Conservation (phyloP, 169 alveolate species). For the Plasmodium coatneyi region DNA sequence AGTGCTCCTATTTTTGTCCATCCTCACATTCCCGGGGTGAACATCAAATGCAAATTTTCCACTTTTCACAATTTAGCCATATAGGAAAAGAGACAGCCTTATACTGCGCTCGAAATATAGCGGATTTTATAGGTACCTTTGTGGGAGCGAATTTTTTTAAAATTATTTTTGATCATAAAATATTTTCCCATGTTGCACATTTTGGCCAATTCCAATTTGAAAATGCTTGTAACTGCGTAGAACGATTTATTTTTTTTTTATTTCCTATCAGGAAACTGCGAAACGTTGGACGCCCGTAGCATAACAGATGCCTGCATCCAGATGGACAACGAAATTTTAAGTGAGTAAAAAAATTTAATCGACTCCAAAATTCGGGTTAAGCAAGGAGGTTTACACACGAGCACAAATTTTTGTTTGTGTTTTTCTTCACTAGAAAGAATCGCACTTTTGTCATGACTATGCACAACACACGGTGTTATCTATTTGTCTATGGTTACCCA, state of each 20-base stretch:
- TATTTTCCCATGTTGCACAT: background rate
- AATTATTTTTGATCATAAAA: background rate
- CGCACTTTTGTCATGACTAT: background rate
- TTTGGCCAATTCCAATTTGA: background rate
- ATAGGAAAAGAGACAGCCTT: conserved; percentile 74
- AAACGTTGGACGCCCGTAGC: conserved; percentile 30
- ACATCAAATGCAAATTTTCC: background rate
- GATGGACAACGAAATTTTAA: conserved; percentile 61
- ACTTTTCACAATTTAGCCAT: conserved; percentile 13
- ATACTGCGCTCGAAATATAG: conserved; percentile 66
- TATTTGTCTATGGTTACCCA: background rate
- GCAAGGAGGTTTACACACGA: background rate
- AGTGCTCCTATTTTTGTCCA: background rate
- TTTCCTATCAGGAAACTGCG: conserved; percentile 28
- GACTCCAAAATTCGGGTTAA: background rate
- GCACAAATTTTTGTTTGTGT: background rate
- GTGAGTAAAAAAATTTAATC: conserved; percentile 7
- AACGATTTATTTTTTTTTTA: background rate
- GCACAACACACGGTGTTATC: background rate
- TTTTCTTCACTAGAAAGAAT: background rate
- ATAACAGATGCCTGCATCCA: conserved; percentile 66
- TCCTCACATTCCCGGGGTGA: background rate
- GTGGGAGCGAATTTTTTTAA: background rate
- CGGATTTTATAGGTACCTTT: conserved; percentile 54
- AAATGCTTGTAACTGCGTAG: background rate